A percentile compares a stretch with the other conserved stretches of the same genome.
Conservation (phyloP, 768 basidiomycete species). For the Terana coerulea region DNA sequence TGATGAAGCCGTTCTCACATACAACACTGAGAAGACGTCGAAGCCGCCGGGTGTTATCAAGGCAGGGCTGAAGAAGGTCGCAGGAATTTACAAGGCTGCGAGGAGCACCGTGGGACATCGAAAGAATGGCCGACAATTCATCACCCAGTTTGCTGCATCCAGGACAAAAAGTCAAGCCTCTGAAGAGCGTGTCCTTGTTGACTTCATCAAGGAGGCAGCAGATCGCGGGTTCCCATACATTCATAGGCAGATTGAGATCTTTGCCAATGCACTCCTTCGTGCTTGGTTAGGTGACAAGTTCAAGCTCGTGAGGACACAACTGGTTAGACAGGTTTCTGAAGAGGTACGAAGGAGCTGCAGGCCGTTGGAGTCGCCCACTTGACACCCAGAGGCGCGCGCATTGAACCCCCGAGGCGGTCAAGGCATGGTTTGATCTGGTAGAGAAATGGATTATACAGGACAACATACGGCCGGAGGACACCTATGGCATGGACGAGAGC, state of each 20-base stretch:
- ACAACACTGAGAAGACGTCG: too few species aligned
- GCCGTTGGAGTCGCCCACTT: slow-evolving; percentile 33
- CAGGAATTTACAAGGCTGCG: too few species aligned
- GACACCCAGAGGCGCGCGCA: slow-evolving; percentile 26
- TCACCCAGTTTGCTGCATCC: slow-evolving; percentile 16
- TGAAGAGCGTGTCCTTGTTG: slow-evolving; percentile 28
- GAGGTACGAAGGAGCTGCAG: slow-evolving; percentile 26
- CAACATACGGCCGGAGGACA: slow-evolving; percentile 2
- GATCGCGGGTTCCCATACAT: slow-evolving; percentile 12
- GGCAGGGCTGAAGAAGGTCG: too few species aligned
- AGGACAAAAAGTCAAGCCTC: slow-evolving; percentile 25
- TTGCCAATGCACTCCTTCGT: slow-evolving; percentile 28
- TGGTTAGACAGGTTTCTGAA: slow-evolving; percentile 27
- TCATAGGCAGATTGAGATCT: slow-evolving; percentile 22
- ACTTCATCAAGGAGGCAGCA: slow-evolving; percentile 6
- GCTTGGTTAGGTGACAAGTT: slow-evolving; percentile 9
- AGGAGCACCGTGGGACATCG: too few species aligned
- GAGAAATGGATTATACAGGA: slow-evolving; percentile 21
- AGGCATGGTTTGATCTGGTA: slow-evolving; percentile 31
- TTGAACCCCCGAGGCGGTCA: slow-evolving; percentile 29
- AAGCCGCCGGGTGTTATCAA: too few species aligned
- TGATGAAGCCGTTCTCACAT: too few species aligned
- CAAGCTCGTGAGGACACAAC: slow-evolving; percentile 20
- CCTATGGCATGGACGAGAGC: slow-evolving; percentile 38
- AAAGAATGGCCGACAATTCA: too few species aligned